phyloP scores from a whole-genome alignment of 257 asterid genomes.

The Penstemon newberryi region DNA sequence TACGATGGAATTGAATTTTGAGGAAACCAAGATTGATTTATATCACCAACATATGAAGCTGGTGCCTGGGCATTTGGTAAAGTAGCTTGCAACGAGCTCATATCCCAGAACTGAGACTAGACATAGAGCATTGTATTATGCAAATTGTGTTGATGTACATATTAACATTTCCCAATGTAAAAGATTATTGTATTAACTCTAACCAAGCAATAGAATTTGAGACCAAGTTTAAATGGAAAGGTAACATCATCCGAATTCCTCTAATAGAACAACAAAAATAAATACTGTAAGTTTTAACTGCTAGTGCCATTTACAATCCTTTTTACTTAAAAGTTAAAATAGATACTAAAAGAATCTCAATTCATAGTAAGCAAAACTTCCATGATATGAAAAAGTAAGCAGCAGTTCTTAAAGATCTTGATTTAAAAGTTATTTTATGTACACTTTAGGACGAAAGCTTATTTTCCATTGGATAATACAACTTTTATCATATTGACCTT shows the following conservation, averaged over 20 bases:
- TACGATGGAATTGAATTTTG: slow-evolving; percentile 49
- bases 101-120: slow-evolving; percentile 64
- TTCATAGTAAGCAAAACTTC: neutral
- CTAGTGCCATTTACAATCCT: neutral
- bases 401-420: too few relatives aligned
- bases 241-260: neutral
- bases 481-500: neutral
- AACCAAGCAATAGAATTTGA: neutral
- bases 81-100: slow-evolving; percentile 73
- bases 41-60: slow-evolving; percentile 49
- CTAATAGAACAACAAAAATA: too few relatives aligned
- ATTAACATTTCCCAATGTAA: neutral
- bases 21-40: slow-evolving; percentile 59
- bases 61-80: slow-evolving; percentile 58
- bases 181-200: neutral
- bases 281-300: too few relatives aligned
- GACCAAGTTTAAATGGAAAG: neutral
- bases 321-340: neutral
- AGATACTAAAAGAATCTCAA: neutral
- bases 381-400: neutral
- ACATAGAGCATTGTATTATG: slow-evolving; percentile 15
- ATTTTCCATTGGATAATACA: neutral
- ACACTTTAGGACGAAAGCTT: neutral
- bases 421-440: neutral
- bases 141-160: slow-evolving; percentile 8